Conservation (phyloP, 306 rosid genomes). For the Trifolium pratense region DNA sequence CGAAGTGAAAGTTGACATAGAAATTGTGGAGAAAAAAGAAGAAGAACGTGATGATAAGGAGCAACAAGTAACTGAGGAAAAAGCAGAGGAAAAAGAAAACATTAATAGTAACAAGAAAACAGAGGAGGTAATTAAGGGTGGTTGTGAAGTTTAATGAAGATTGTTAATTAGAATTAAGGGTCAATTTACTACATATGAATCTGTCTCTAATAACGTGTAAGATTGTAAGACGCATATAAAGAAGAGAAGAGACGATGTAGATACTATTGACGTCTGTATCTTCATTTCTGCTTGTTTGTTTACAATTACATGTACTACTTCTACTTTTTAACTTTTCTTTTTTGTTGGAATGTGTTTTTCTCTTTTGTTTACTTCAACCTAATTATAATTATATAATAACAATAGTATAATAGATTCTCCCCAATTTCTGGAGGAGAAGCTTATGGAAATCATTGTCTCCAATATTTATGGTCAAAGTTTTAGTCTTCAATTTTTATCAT, state of each 20-base stretch:
- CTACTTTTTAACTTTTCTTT: slow-evolving; percentile 3
- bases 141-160: slow-evolving; percentile 30
- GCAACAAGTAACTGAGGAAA: neutral
- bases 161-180: no score
- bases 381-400: neutral
- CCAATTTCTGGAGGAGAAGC: neutral
- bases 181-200: no score
- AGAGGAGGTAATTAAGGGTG: neutral
- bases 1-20: slow-evolving; percentile 21
- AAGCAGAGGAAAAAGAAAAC: neutral
- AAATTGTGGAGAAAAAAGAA: slow-evolving; percentile 24
- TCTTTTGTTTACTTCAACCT: neutral
- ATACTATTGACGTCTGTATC: slow-evolving; percentile 28
- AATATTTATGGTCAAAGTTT: no score
- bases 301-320: neutral
- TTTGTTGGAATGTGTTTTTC: neutral
- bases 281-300: neutral
- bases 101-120: neutral
- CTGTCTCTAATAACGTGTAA: slow-evolving; percentile 13
- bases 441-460: neutral
- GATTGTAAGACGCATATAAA: slow-evolving; percentile 16
- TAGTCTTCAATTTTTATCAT: no score
- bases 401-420: neutral
- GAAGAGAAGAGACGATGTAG: slow-evolving; percentile 32
- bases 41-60: neutral